Base-by-base conservation (phyloP, 1,284 basidiomycete genomes). In the Hortiboletus rubellus region DNA sequence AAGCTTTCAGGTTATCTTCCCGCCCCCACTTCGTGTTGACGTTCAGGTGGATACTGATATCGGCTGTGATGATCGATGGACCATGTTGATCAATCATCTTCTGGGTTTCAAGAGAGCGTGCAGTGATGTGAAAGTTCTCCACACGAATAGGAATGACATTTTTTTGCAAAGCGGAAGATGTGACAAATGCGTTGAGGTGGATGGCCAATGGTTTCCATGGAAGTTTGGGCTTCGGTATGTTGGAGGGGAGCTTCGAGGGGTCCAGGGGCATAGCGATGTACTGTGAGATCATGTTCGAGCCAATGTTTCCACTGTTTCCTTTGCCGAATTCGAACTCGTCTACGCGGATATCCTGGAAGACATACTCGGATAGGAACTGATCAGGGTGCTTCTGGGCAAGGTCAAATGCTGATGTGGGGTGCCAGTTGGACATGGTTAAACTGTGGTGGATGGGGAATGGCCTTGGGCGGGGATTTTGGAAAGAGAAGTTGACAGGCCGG, bases 311-410 rank as follows among this genome's bases (percentile, higher is more conserved):
- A 11, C 41, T 44, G 18, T 14, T 17, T 18, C 50, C 54, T 7
- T 7, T 33, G 22, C 44, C 36, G 22, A 50, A 64, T 40, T 47
- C 47, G 54, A 61, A 62, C 17, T 63, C 45, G n/a, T 60, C 61
- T n/a, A 63, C 33, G 9, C 22, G 8, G 18, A 60, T 44, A 7
- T 18, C 41, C 3, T 22, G 18, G 24, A 60, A 62, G 43, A 61
- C 46, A 1, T 42, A 7, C 1, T 40, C 3, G 3, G 37, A 17
- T 3, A 60, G 14, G 18, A 63, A 46, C 33, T 49, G 45, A n/a
- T 15, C 31, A 3, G 61, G 60, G 5, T 51, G 24, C 27, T 38
- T 41, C 17, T 48, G 12, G 2, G 60, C 48, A 9, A 63, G 50
- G 1, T 51, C 33, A 2, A 11, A 5, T 15, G 55, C 37, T 1